A percentile compares a stretch with the other conserved stretches of the same genome.
Evolutionary conservation across 495 filamentous ascomycete species (phyloP).

Genomic region (Physcia stellaris): DNA sequence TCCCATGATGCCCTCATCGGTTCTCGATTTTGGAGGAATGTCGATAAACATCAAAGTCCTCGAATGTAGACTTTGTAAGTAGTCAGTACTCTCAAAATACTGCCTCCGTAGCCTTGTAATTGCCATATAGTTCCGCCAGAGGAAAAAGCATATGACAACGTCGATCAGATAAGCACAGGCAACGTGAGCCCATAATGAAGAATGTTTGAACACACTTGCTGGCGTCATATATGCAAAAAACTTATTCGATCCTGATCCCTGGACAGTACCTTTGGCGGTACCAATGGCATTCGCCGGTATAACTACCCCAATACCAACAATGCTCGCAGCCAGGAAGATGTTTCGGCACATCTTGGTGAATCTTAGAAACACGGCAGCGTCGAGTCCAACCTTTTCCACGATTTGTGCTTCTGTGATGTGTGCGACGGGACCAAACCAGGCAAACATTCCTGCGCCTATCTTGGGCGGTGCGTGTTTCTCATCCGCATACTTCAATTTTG

Average conservation of each 20-base stretch:
- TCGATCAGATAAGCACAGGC: constrained; percentile 68
- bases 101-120: constrained; percentile 54
- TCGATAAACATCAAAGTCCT: constrained; percentile 89
- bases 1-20: constrained; percentile 74
- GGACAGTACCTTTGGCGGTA: constrained; percentile 21
- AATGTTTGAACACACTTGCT: constrained; percentile 26
- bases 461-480: constrained; percentile 86
- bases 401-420: constrained; percentile 61
- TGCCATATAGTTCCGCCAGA: constrained; percentile 81
- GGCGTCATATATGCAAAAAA: constrained; percentile 42
- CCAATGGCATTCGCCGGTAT: constrained; percentile 68
- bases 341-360: constrained; percentile 87
- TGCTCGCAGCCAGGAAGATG: constrained; percentile 59
- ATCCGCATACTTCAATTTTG: constrained; percentile 85
- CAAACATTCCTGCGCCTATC: constrained; percentile 70
- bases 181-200: constrained; percentile 64
- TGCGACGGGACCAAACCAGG: constrained; percentile 71
- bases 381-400: constrained; percentile 68
- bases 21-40: constrained; percentile 56
- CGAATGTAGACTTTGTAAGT: constrained; percentile 76
- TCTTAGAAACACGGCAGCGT: constrained; percentile 80
- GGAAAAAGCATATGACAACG: constrained; percentile 57
- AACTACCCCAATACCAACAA: constrained; percentile 65
- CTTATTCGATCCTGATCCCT: constrained; percentile 5
- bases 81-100: constrained; percentile 81